Evolutionary conservation across 257 asterid genomes (phyloP), one percentile per base, ranked within the genome.

Genomic region (Solanum lignicaule): DNA sequence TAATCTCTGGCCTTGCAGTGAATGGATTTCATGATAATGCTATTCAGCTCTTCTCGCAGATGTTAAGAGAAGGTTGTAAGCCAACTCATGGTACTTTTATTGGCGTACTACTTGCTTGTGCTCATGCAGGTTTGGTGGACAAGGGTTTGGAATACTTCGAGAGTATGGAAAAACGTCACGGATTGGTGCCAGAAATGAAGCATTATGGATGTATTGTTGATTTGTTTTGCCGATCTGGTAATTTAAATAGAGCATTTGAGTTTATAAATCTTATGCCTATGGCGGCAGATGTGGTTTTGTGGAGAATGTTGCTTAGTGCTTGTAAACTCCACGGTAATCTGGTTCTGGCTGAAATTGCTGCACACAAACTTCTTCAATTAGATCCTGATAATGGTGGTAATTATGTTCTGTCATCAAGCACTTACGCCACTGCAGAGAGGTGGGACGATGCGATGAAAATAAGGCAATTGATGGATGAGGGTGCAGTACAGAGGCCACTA

Each of bases 171-270:
- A 87, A 41, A 55, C 41, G 39, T 69, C 84, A 91, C 32, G 90
- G 91, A n/a, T 73, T 91, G 52, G 86, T 90, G 8, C 91, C 92
- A n/a, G 90, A 87, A 88, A 86, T 86, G 87, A 89, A 90, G 85
- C 93, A 91, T 32, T 91, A 91, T 83, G 93, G 91, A 5, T 90
- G 92, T 58, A 79, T 90, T 29, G 92, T 91, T 46, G 92, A 90
- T 88, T 89, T 91, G 27, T 89, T 89, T 65, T 66, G 91, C 85
- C 92, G 92, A 14, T 85, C 90, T 83, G 93, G 93, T 27, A 46
- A 90, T 76, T 29, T 91, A 60, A 83, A 68, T 27, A 83, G 87
- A 46, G 93, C 93, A 23, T 88, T 88, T 32, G 92, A 87, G 75
- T 91, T 86, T 88, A 88, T 90, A 81, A 84, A 58, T 87, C 69